Conservation (phyloP, 1,139 yeast species). For the Debaryomyces psychrophilus region DNA sequence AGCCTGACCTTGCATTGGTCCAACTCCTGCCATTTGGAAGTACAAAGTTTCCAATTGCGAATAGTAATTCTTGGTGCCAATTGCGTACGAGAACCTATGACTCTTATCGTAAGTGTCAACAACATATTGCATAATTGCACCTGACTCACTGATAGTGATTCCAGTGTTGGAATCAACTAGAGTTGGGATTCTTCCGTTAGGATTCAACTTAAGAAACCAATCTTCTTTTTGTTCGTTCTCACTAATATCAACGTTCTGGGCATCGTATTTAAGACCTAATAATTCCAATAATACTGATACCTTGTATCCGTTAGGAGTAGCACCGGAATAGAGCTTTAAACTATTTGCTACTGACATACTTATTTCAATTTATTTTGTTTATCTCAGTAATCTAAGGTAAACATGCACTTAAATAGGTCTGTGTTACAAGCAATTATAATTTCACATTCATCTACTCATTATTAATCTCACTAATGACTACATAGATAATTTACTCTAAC, state of each 20-base stretch:
- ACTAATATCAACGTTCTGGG: slow-evolving; percentile 42
- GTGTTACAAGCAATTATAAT: background rate
- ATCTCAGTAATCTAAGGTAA: background rate
- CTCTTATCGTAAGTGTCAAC: slow-evolving; percentile 61
- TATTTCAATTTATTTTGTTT: background rate
- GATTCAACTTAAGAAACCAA: slow-evolving; percentile 58
- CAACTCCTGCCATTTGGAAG: slow-evolving; percentile 62
- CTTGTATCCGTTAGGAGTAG: slow-evolving; percentile 64
- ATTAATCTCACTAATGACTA: background rate
- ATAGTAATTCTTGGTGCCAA: slow-evolving; percentile 50
- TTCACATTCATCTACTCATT: background rate
- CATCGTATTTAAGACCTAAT: slow-evolving; percentile 50
- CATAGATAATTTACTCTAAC: too few species aligned
- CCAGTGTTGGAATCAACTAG: slow-evolving; percentile 50
- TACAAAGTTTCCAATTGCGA: slow-evolving; percentile 53
- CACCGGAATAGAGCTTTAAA: slow-evolving; percentile 38
- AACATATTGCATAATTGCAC: slow-evolving; percentile 58
- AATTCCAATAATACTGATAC: slow-evolving; percentile 51
- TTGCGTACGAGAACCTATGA: slow-evolving; percentile 48
- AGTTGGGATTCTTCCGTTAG: slow-evolving; percentile 66
- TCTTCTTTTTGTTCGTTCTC: slow-evolving; percentile 50
- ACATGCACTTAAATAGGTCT: background rate
- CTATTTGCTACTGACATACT: background rate
- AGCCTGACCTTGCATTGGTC: slow-evolving; percentile 66
- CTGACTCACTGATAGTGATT: slow-evolving; percentile 55